A percentile compares a stretch with the other conserved stretches of the same genome.
These are phyloP conservation scores for Globisporangium sylvaticum DNA, from an alignment of 352 stramenopile genomes.

Conservation along the genomic window DNA sequence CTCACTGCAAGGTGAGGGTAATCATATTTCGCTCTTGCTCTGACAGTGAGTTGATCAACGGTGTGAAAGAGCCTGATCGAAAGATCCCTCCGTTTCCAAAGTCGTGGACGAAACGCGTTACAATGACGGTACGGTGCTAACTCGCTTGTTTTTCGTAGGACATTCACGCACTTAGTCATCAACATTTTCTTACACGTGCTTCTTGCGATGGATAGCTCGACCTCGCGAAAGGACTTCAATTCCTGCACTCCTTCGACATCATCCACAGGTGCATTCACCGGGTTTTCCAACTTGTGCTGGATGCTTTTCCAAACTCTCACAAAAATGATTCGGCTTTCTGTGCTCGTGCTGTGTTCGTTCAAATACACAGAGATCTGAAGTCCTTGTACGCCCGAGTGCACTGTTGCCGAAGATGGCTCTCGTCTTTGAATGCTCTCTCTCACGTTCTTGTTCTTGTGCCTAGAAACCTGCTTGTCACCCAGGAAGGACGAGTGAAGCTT, in stretches of 20 bases:
- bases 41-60: constrained; percentile 70
- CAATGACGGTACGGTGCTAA: constrained; percentile 55
- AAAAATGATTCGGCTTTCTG: neutral
- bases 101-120: constrained; percentile 76
- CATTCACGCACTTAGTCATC: neutral
- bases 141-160: neutral
- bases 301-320: neutral
- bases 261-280: constrained; percentile 49
- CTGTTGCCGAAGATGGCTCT: neutral
- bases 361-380: constrained; percentile 56
- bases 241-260: constrained; percentile 79
- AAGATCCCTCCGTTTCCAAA: constrained; percentile 58
- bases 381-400: constrained; percentile 42
- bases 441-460: neutral
- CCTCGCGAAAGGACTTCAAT: constrained; percentile 63
- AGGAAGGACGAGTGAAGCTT: constrained; percentile 68
- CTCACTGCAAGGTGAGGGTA: too few relatives aligned
- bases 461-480: constrained; percentile 74
- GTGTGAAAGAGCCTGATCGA: constrained; percentile 42
- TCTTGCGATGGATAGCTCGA: constrained; percentile 37
- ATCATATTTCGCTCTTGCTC: neutral
- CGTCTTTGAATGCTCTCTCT: neutral
- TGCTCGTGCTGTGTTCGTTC: neutral
- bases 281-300: neutral
- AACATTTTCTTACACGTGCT: neutral